Evolutionary conservation across 108 stramenopile genomes (phyloP).

Genomic region (Discostella stelligeroides): DNA sequence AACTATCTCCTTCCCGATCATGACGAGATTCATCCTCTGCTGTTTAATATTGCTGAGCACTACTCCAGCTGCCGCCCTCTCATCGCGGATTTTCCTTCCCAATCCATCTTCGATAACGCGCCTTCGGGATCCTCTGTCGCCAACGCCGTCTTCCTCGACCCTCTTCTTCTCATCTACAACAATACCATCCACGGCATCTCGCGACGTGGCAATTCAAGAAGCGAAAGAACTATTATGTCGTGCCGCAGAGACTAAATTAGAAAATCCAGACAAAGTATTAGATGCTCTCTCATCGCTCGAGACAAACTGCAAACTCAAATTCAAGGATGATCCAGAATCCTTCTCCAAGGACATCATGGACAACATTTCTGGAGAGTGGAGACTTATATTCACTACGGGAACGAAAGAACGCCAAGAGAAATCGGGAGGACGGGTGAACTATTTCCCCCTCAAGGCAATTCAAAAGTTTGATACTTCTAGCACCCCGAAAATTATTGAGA

Average conservation of each 20-base stretch:
- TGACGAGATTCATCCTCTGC: conserved; percentile 8
- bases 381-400: conserved; percentile 92
- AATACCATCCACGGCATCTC: conserved; percentile 8
- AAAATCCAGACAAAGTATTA: conserved; percentile 74
- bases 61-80: background rate
- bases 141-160: background rate
- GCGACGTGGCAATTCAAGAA: conserved; percentile 48
- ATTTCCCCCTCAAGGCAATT: conserved; percentile 90
- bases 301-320: conserved; percentile 65
- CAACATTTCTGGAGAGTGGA: conserved; percentile 78
- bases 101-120: background rate
- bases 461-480: conserved; percentile 79
- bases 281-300: conserved; percentile 69
- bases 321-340: conserved; percentile 52
- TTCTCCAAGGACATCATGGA: conserved; percentile 52
- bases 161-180: conserved; percentile 1
- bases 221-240: conserved; percentile 54
- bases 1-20: no score
- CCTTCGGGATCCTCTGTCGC: conserved; percentile 1
- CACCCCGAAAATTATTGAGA: conserved; percentile 68
- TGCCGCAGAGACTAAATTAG: conserved; percentile 81
- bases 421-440: conserved; percentile 76
- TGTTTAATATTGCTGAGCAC: background rate
- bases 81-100: background rate
- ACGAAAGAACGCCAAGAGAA: conserved; percentile 81